phyloP scores from a whole-genome alignment of 345 rosid species.

The Euclidium syriacum region DNA sequence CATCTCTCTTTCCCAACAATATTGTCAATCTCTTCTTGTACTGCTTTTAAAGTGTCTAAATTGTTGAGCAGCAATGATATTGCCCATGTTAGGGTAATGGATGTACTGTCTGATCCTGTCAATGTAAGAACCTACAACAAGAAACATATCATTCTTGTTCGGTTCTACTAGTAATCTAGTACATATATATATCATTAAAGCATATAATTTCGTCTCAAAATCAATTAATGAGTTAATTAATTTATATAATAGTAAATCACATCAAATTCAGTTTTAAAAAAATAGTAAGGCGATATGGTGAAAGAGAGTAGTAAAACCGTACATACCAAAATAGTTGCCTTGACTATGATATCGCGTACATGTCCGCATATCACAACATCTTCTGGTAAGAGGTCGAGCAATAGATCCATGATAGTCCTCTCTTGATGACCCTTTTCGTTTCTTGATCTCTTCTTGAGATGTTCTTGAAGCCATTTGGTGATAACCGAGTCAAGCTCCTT shows the following conservation, averaged over 20 bases:
- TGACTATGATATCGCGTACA: slow-evolving; percentile 40
- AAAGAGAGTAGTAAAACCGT: neutral
- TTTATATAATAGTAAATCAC: too few relatives aligned
- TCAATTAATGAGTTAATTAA: too few relatives aligned
- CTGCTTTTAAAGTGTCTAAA: slow-evolving; percentile 30
- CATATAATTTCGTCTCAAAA: too few relatives aligned
- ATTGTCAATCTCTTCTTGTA: slow-evolving; percentile 52
- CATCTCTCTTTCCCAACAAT: slow-evolving; percentile 40
- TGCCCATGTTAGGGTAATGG: slow-evolving; percentile 41
- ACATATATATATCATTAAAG: too few relatives aligned
- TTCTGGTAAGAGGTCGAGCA: slow-evolving; percentile 37
- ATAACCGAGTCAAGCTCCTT: slow-evolving; percentile 44
- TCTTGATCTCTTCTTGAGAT: slow-evolving; percentile 23
- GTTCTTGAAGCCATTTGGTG: slow-evolving; percentile 54
- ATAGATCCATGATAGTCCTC: slow-evolving; percentile 50
- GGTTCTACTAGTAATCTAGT: neutral
- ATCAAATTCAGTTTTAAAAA: too few relatives aligned
- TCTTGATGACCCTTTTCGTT: slow-evolving; percentile 6
- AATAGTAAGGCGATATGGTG: too few relatives aligned
- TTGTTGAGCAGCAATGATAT: slow-evolving; percentile 43
- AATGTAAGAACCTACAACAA: slow-evolving; percentile 38
- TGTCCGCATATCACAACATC: slow-evolving; percentile 40
- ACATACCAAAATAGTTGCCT: slow-evolving; percentile 59
- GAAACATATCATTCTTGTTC: neutral
- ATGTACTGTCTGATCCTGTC: slow-evolving; percentile 55